Evolutionary conservation across 352 stramenopile species (phyloP).

Genomic region (Globisporangium sylvaticum): DNA sequence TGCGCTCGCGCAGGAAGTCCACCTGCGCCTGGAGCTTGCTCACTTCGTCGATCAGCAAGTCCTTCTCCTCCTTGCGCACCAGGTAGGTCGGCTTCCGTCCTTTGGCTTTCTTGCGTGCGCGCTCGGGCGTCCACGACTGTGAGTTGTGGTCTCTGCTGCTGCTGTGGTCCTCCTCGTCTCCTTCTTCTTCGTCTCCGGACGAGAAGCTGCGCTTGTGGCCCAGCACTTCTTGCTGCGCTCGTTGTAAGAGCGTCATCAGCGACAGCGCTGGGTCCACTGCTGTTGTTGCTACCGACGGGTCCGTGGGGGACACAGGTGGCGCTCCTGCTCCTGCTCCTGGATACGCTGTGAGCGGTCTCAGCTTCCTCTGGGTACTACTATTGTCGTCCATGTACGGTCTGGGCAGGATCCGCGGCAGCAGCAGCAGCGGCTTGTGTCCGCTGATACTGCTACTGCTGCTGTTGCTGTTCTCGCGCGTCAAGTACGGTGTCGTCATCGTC

Average conservation of each 20-base stretch:
- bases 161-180: constrained; percentile 2
- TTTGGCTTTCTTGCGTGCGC: constrained; percentile 25
- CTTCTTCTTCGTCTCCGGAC: neutral
- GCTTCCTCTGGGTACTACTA: neutral
- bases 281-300: neutral
- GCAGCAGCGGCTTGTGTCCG: neutral
- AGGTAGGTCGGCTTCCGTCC: constrained; percentile 46
- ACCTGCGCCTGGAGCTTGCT: constrained; percentile 34
- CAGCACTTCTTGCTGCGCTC: neutral
- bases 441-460: neutral
- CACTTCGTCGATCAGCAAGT: constrained; percentile 32
- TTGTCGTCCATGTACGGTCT: neutral
- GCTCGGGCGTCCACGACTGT: constrained; percentile 3
- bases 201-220: constrained; percentile 5
- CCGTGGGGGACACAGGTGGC: neutral
- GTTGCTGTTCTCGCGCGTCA: neutral
- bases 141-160: neutral
- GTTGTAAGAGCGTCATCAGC: constrained; percentile 6
- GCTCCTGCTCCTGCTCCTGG: neutral
- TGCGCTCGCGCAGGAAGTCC: constrained; percentile 29
- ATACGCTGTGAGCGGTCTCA: neutral
- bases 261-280: neutral
- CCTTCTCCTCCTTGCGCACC: constrained; percentile 47
- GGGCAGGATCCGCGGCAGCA: constrained; percentile 16
- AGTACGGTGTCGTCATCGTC: neutral